phyloP scores from a whole-genome alignment of 192 early-diverging fungal species.

The Chytriomyces sp. region DNA sequence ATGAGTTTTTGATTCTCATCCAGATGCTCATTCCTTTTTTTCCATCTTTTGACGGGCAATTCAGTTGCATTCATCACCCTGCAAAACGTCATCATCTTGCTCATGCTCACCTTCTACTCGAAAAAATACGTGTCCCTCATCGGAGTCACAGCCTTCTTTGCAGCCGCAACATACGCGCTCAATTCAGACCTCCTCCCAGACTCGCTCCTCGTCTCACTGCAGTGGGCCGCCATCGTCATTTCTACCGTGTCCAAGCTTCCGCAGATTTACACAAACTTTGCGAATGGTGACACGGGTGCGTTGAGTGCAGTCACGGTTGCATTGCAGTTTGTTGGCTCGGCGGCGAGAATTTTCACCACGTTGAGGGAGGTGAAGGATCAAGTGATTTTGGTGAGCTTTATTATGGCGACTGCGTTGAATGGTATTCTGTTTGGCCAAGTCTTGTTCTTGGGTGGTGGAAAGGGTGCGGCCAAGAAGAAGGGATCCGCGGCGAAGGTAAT shows the following conservation, averaged over 20 bases:
- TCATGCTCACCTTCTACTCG: slow-evolving; percentile 49
- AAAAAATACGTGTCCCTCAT: slow-evolving; percentile 37
- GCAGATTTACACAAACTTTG: slow-evolving; percentile 85
- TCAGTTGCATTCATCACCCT: slow-evolving; percentile 74
- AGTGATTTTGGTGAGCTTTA: slow-evolving; percentile 70
- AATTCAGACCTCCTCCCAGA: slow-evolving; percentile 55
- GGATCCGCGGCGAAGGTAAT: not conserved
- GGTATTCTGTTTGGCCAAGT: slow-evolving; percentile 78
- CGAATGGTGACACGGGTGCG: slow-evolving; percentile 85
- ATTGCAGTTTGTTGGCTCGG: slow-evolving; percentile 84
- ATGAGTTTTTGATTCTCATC: not conserved
- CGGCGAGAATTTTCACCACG: slow-evolving; percentile 91
- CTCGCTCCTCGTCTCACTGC: slow-evolving; percentile 63
- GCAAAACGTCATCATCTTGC: slow-evolving; percentile 78
- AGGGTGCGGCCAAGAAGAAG: slow-evolving; percentile 3
- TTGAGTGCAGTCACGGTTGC: slow-evolving; percentile 88
- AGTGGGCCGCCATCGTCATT: slow-evolving; percentile 78
- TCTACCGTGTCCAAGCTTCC: slow-evolving; percentile 83
- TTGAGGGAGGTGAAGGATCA: slow-evolving; percentile 87
- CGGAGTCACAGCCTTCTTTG: slow-evolving; percentile 43
- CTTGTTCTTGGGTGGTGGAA: slow-evolving; percentile 34
- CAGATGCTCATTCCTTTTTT: no score
- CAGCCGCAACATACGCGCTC: slow-evolving; percentile 59
- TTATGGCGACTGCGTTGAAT: slow-evolving; percentile 78
- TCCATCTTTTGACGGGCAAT: not conserved